Evolutionary conservation across 768 basidiomycete species (phyloP).

Genomic region (Serendipita sp.): DNA sequence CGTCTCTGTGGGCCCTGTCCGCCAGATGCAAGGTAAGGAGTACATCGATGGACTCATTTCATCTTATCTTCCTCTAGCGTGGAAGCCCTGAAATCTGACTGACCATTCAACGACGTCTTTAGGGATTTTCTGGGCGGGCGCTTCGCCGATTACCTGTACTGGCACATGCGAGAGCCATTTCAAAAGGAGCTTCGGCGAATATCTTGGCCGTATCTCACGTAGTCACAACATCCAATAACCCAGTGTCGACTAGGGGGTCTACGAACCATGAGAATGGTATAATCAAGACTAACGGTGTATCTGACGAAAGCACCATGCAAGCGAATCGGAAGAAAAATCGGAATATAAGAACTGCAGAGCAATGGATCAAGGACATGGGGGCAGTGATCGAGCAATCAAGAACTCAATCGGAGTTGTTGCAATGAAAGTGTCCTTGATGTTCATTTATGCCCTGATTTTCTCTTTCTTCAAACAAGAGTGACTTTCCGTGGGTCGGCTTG

Average conservation of each 20-base stretch:
- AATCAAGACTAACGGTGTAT: neutral
- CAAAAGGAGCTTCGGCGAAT: constrained; percentile 1
- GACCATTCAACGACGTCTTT: constrained; percentile 24
- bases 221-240: neutral
- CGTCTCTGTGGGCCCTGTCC: constrained; percentile 44
- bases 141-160: constrained; percentile 88
- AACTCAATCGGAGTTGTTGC: neutral
- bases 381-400: neutral
- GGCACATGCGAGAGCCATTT: constrained; percentile 72
- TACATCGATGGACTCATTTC: neutral
- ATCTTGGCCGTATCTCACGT: neutral
- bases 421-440: no score
- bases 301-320: neutral
- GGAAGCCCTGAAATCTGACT: neutral
- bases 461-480: no score
- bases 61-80: neutral
- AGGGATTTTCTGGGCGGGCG: constrained; percentile 84
- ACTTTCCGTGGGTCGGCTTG: no score
- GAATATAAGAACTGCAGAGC: neutral
- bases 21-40: constrained; percentile 59
- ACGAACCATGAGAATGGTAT: neutral
- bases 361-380: constrained; percentile 1
- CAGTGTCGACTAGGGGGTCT: neutral
- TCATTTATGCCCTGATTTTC: no score
- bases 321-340: neutral